A percentile compares a stretch with the other conserved stretches of the same genome.
phyloP scores from a whole-genome alignment of 257 asterid genomes.

The Capsicum baccatum region DNA sequence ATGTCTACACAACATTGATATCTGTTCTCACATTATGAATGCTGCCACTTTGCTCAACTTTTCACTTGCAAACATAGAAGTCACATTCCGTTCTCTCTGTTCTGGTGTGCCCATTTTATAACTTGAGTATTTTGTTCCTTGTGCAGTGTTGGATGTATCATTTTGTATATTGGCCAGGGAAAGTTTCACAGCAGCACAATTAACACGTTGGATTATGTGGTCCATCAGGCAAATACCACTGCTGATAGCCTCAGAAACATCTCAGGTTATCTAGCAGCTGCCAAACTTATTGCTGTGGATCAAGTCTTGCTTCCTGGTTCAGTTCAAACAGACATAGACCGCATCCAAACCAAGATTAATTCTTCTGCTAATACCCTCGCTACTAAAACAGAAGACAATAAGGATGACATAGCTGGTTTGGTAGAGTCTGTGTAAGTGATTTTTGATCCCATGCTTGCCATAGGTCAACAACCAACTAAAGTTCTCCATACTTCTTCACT shows the following conservation, averaged over 20 bases:
- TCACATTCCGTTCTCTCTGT: background rate
- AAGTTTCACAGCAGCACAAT: slow-evolving; percentile 58
- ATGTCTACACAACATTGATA: background rate
- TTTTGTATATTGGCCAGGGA: slow-evolving; percentile 72
- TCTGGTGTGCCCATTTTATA: background rate
- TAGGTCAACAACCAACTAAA: no score
- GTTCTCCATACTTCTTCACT: no score
- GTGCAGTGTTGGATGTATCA: slow-evolving; percentile 76
- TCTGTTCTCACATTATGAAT: background rate
- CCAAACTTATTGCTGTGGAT: slow-evolving; percentile 66
- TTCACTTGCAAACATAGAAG: background rate
- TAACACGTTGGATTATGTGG: slow-evolving; percentile 61
- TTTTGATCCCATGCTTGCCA: no score
- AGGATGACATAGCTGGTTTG: slow-evolving; percentile 57
- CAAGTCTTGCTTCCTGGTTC: slow-evolving; percentile 65
- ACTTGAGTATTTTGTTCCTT: slow-evolving; percentile 35
- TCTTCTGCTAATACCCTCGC: slow-evolving; percentile 77
- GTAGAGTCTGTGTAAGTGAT: slow-evolving; percentile 66
- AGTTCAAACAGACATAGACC: slow-evolving; percentile 78
- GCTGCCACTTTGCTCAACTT: background rate
- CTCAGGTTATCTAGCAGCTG: slow-evolving; percentile 78
- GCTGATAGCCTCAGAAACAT: slow-evolving; percentile 61
- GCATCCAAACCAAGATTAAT: slow-evolving; percentile 65
- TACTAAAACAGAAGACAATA: slow-evolving; percentile 60
- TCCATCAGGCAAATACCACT: slow-evolving; percentile 67